Evolutionary conservation across 352 stramenopile species (phyloP), one percentile per base, ranked within the genome.

Genomic region (Phytophthora cryptogea): DNA sequence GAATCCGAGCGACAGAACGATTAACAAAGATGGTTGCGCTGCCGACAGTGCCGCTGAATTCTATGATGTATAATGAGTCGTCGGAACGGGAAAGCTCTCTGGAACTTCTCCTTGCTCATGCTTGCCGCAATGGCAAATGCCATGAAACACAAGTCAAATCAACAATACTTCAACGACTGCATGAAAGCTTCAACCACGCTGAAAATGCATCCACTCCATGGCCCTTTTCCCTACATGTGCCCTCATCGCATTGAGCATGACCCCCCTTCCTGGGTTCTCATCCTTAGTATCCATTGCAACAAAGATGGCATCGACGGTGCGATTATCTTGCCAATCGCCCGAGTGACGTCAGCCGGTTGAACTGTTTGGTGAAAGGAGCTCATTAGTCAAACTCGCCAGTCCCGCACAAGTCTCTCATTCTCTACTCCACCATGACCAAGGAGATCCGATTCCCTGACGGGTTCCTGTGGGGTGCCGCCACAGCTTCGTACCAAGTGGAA

Each of bases 401-500:
- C 26, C 39, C 30, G 17, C 54, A 31, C 31, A 59, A 63, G 28
- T 16, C 10, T 17, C 26, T 5, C 46, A 49, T 20, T 14, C 5
- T 52, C 36, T 10, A 46, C 35, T 41, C 23, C 20, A 33, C 49
- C 35, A 72, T 70, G 66, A 20, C 56, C 55, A 60, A 78, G 48
- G 68, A 76, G 44, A 59, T 83, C 42, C 64, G 55, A 23, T 84
- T 84, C 59, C 78, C 72, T 28, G 53, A 83, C 13, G 57, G 56
- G 39, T 97, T 97, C 67, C 43, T 86, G 20, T 97, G 83, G 83
- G 92, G 92, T 31, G 77, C 75, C 10, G 86, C 91, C 30, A 97
- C 91, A 1, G 91, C 90, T 20, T 74, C 83, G 37, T 97, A 97
- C 77, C 92, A 98, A 79, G 89, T 98, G 40, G 93, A 98, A 76